A percentile compares a stretch with the other conserved stretches of the same genome.
Evolutionary conservation across 2,329 filamentous ascomycete genomes (phyloP).

Genomic region (Colletotrichum lupini): DNA sequence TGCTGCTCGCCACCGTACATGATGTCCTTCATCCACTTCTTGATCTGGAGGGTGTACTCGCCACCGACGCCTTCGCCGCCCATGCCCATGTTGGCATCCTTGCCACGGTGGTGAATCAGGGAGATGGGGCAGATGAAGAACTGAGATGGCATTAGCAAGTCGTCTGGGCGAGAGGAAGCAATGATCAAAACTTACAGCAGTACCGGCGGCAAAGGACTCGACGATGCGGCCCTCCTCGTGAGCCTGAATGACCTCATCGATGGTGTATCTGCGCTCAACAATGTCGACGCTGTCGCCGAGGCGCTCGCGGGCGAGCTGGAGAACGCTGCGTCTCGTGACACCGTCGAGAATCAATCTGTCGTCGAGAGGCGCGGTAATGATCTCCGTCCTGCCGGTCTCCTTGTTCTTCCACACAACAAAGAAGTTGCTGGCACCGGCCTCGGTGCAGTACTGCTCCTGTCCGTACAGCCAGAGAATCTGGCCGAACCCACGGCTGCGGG

Average conservation of each 20-base stretch:
- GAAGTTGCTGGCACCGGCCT: slow-evolving; percentile 93
- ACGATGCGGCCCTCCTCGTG: slow-evolving; percentile 79
- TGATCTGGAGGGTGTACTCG: slow-evolving; percentile 70
- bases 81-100: slow-evolving; percentile 72
- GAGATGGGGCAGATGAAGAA: slow-evolving; percentile 79
- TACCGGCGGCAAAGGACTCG: slow-evolving; percentile 89
- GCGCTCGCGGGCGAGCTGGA: slow-evolving; percentile 77
- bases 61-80: slow-evolving; percentile 63
- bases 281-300: slow-evolving; percentile 72
- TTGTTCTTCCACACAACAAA: slow-evolving; percentile 82
- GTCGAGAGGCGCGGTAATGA: slow-evolving; percentile 86
- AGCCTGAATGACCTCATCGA: slow-evolving; percentile 80
- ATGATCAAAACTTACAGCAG: slow-evolving; percentile 71
- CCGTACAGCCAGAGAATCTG: slow-evolving; percentile 97
- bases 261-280: slow-evolving; percentile 85
- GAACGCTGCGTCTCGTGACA: slow-evolving; percentile 83
- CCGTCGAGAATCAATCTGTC: slow-evolving; percentile 89
- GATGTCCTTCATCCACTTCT: slow-evolving; percentile 76
- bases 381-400: slow-evolving; percentile 69
- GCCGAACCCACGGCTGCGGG: slow-evolving; percentile 78
- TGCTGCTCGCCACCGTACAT: slow-evolving; percentile 79
- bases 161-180: background rate
- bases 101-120: slow-evolving; percentile 73
- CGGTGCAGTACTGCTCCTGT: slow-evolving; percentile 80
- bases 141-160: slow-evolving; percentile 50